These are phyloP conservation scores for Xylariaceae sp. DNA, from an alignment of 2,329 filamentous ascomycete species.

Conservation along the genomic window DNA sequence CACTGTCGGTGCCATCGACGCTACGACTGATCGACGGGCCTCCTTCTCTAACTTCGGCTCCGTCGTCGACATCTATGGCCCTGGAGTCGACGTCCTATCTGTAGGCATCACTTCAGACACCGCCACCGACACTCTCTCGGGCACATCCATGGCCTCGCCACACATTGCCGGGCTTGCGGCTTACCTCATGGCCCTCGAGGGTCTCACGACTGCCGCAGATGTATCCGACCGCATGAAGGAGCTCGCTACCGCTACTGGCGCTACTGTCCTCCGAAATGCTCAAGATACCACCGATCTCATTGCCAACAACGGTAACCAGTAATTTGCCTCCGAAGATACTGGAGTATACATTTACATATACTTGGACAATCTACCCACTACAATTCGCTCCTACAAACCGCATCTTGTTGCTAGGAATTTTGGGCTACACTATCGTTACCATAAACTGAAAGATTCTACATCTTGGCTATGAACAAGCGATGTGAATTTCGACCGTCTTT, in stretches of 20 bases:
- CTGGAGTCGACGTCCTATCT: conserved; percentile 50
- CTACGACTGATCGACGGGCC: conserved; percentile 42
- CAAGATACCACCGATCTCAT: conserved; percentile 47
- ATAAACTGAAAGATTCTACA: too few relatives aligned
- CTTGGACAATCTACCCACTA: too few relatives aligned
- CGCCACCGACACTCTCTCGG: conserved; percentile 42
- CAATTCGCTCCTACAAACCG: too few relatives aligned
- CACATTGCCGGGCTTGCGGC: conserved; percentile 65
- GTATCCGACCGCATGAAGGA: conserved; percentile 47
- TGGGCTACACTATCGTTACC: too few relatives aligned
- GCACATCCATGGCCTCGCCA: conserved; percentile 62
- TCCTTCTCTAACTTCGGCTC: conserved; percentile 56
- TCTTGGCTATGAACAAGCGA: too few relatives aligned
- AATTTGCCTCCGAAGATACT: too few relatives aligned
- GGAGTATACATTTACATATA: too few relatives aligned
- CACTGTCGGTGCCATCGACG: conserved; percentile 57
- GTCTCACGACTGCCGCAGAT: conserved; percentile 38
- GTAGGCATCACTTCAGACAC: conserved; percentile 47
- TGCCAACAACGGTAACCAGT: conserved; percentile 49
- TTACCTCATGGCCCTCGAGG: conserved; percentile 59
- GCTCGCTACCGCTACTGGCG: conserved; percentile 45
- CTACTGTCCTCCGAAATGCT: conserved; percentile 38
- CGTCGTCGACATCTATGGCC: conserved; percentile 51
- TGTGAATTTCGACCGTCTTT: too few relatives aligned
- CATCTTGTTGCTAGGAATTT: too few relatives aligned